A percentile compares a stretch with the other conserved stretches of the same genome.
Conservation (phyloP, 1,284 basidiomycete genomes). For the Apiotrichum brassicae region DNA sequence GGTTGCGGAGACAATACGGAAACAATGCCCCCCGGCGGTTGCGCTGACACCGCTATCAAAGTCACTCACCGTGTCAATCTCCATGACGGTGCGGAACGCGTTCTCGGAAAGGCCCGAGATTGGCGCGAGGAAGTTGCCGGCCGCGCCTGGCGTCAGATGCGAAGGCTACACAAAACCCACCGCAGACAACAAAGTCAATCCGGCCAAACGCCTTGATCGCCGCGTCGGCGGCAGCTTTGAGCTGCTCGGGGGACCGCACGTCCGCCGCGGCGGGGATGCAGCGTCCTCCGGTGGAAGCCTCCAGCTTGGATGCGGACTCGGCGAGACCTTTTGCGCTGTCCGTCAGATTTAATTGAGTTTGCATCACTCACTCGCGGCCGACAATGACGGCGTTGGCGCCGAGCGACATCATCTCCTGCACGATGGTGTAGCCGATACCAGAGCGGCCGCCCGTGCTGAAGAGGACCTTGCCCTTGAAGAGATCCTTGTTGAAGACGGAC, state of each 20-base stretch:
- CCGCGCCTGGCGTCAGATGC: too few relatives aligned
- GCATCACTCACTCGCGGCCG: slow-evolving; percentile 65
- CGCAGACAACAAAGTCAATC: slow-evolving; percentile 93
- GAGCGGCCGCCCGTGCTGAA: slow-evolving; percentile 82
- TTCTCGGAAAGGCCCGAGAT: slow-evolving; percentile 76
- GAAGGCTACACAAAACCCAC: slow-evolving; percentile 52
- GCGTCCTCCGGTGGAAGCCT: slow-evolving; percentile 59
- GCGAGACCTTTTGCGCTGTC: slow-evolving; percentile 67
- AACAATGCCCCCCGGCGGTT: background rate
- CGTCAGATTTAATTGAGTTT: background rate
- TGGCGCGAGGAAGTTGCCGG: slow-evolving; percentile 81
- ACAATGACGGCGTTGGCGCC: slow-evolving; percentile 76
- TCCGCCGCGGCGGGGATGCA: slow-evolving; percentile 76
- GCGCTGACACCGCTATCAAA: background rate
- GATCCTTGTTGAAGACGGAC: slow-evolving; percentile 10
- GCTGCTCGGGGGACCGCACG: slow-evolving; percentile 67
- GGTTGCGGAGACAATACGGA: background rate
- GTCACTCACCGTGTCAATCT: slow-evolving; percentile 75
- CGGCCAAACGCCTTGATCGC: slow-evolving; percentile 71
- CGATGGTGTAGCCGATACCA: slow-evolving; percentile 88
- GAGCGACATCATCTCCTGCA: slow-evolving; percentile 76
- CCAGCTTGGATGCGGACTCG: slow-evolving; percentile 65
- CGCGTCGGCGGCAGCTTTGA: slow-evolving; percentile 69
- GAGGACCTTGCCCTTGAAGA: slow-evolving; percentile 66
- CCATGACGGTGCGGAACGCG: slow-evolving; percentile 85